Percentiles rank a stretch among this genome's conserved stretches.
These are phyloP conservation scores for Chrysoporthe austroafricana DNA, from an alignment of 2,329 filamentous ascomycete genomes.

Conservation along the genomic window DNA sequence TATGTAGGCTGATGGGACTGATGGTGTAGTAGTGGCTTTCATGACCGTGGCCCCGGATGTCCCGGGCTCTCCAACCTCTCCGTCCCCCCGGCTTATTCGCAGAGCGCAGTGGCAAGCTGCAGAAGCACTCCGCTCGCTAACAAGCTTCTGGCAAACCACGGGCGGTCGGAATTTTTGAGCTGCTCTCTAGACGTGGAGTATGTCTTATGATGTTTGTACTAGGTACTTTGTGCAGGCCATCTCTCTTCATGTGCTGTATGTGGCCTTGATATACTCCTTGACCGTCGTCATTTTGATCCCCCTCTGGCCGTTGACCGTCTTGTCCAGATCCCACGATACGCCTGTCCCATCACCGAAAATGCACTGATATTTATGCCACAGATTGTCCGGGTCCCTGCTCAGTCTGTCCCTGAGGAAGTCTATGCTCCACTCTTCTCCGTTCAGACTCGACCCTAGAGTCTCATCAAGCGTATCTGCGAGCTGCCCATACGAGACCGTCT, in stretches of 20 bases:
- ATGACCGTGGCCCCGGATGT: neutral
- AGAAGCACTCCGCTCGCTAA: too few species aligned
- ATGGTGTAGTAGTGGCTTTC: neutral
- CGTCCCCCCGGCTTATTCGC: too few species aligned
- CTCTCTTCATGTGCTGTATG: neutral
- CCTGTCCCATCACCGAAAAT: slow-evolving; percentile 64
- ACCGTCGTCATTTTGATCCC: slow-evolving; percentile 51
- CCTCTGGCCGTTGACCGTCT: slow-evolving; percentile 56
- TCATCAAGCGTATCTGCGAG: slow-evolving; percentile 58
- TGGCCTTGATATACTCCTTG: slow-evolving; percentile 39
- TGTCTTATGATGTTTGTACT: neutral
- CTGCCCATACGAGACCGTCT: slow-evolving; percentile 61
- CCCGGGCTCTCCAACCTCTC: neutral
- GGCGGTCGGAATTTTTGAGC: too few species aligned
- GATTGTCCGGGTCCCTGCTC: slow-evolving; percentile 48
- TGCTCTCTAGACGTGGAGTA: neutral
- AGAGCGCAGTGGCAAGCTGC: too few species aligned
- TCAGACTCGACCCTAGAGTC: slow-evolving; percentile 46
- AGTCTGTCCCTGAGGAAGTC: slow-evolving; percentile 50
- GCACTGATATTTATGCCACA: slow-evolving; percentile 62
- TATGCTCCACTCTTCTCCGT: slow-evolving; percentile 54
- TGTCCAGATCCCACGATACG: slow-evolving; percentile 59
- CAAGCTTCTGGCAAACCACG: too few species aligned
- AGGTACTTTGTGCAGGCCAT: neutral
- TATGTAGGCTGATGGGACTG: neutral